Base-by-base conservation (phyloP, 108 stramenopile species). In the Epithemia pelagica region DNA sequence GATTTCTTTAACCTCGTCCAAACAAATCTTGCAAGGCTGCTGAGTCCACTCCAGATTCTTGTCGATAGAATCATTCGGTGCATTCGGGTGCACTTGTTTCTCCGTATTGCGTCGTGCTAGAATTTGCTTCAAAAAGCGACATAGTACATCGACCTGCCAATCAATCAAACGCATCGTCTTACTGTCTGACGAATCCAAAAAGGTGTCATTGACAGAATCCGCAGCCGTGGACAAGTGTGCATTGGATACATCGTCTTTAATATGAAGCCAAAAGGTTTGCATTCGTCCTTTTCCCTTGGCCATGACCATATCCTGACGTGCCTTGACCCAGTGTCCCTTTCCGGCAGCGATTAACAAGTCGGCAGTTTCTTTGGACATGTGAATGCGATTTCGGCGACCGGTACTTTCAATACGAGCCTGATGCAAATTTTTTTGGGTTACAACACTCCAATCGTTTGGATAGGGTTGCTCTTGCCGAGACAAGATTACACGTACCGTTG, bases 1-100 rank as follows among this genome's bases (percentile, higher is more conserved):
- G 23, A 30, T 31, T 29, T 69, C 74, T 3, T 56, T 54, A 0
- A 69, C 67, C 54, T 75, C 74, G 30, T 75, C 74, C 29, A 61
- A 54, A n/a, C n/a, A n/a, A n/a, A n/a, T n/a, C n/a, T n/a, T n/a
- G n/a, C n/a, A n/a, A n/a, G n/a, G n/a, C n/a, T n/a, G n/a, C n/a
- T n/a, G n/a, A n/a, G n/a, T n/a, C n/a, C n/a, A n/a, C n/a, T n/a
- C n/a, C n/a, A n/a, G n/a, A n/a, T n/a, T n/a, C n/a, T n/a, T n/a
- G n/a, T n/a, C n/a, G n/a, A n/a, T n/a, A n/a, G n/a, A n/a, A n/a
- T n/a, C n/a, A n/a, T n/a, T n/a, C n/a, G n/a, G n/a, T n/a, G n/a
- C n/a, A n/a, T n/a, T n/a, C n/a, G n/a, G n/a, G n/a, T n/a, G n/a
- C n/a, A n/a, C n/a, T n/a, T n/a, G n/a, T n/a, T n/a, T n/a, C n/a